Percentiles rank a stretch among this genome's conserved stretches.
Conservation (phyloP, 2,329 filamentous ascomycete genomes). For the Fusarium circinatum region DNA sequence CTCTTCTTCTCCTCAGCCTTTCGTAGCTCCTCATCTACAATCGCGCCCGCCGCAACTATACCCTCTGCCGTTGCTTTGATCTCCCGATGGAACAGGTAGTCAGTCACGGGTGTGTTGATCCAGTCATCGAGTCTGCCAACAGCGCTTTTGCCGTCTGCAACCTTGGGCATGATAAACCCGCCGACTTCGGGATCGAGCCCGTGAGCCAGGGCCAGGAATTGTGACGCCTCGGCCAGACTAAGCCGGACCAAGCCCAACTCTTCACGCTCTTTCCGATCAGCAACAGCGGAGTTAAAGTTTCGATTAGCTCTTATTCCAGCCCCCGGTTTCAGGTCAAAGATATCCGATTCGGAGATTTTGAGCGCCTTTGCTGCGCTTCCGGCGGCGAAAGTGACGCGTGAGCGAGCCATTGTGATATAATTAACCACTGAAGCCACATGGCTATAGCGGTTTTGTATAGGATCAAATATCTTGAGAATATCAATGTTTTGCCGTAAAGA, state of each 20-base stretch:
- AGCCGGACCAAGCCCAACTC: background rate
- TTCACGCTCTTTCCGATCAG: background rate
- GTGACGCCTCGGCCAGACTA: background rate
- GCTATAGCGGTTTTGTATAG: background rate
- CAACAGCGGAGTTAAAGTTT: background rate
- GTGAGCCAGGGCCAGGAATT: background rate
- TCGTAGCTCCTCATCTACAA: background rate
- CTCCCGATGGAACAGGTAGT: slow-evolving; percentile 3
- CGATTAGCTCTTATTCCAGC: background rate
- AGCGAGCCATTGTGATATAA: background rate
- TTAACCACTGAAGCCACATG: background rate
- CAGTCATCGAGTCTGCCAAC: background rate
- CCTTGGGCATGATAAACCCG: background rate
- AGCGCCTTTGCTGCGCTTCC: background rate
- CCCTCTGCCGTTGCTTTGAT: background rate
- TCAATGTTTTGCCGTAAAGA: background rate
- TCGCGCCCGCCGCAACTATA: background rate
- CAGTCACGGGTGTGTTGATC: background rate
- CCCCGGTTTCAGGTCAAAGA: background rate
- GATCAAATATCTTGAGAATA: background rate
- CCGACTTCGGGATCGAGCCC: background rate
- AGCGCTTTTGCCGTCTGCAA: background rate
- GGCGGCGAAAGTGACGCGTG: background rate
- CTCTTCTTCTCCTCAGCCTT: background rate
- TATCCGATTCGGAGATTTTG: background rate